A percentile compares a stretch with the other conserved stretches of the same genome.
Conservation (phyloP, 148 eudicot species). For the Agrostemma githago region DNA sequence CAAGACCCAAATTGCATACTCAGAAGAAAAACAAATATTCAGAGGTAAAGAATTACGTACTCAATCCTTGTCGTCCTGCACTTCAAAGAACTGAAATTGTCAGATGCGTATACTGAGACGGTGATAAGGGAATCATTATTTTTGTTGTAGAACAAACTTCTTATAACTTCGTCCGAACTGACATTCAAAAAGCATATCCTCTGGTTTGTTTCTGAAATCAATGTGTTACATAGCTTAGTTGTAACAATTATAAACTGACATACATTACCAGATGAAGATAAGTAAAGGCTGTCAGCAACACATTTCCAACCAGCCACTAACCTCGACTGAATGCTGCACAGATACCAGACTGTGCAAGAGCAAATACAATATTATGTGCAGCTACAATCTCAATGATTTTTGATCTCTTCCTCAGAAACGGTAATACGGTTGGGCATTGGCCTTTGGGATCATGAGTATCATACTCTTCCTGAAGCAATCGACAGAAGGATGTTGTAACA, state of each 20-base stretch:
- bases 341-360: slow-evolving; percentile 91
- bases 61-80: slow-evolving; percentile 96
- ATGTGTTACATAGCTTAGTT: slow-evolving; percentile 3
- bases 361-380: slow-evolving; percentile 92
- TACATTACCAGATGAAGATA: not conserved
- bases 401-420: slow-evolving; percentile 77
- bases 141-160: slow-evolving; percentile 97
- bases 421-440: slow-evolving; percentile 58
- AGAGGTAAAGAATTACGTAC: slow-evolving; percentile 35
- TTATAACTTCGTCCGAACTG: slow-evolving; percentile 83
- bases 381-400: slow-evolving; percentile 92
- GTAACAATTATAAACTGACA: not conserved
- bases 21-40: not conserved
- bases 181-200: slow-evolving; percentile 90
- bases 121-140: slow-evolving; percentile 95
- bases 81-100: slow-evolving; percentile 89
- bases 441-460: slow-evolving; percentile 99
- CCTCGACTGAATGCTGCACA: slow-evolving; percentile 99
- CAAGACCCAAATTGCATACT: not conserved
- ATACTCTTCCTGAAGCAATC: slow-evolving; percentile 71
- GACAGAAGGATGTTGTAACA: not conserved
- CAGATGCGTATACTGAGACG: slow-evolving; percentile 94
- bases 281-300: not conserved
- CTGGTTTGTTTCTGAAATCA: slow-evolving; percentile 80
- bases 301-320: slow-evolving; percentile 16